Evolutionary conservation across 305 asterid genomes (phyloP).

Genomic region (Salvia sclarea): DNA sequence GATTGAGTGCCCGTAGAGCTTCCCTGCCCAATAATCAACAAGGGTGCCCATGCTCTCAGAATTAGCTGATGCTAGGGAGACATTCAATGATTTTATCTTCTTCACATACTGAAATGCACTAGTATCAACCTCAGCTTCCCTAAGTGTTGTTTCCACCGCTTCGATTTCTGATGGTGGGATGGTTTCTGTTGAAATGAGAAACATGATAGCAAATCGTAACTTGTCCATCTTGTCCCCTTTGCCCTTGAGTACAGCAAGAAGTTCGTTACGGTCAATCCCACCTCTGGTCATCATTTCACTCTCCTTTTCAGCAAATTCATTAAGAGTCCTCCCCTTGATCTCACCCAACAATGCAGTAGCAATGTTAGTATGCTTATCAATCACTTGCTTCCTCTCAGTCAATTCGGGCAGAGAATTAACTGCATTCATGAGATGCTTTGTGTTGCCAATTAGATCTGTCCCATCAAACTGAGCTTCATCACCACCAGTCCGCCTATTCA

Average conservation of each 20-base stretch:
- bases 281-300: conserved; percentile 83
- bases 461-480: conserved; percentile 82
- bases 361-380: conserved; percentile 86
- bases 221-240: conserved; percentile 75
- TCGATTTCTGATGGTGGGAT: conserved; percentile 67
- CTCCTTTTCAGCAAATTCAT: conserved; percentile 78
- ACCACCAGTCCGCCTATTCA: conserved; percentile 79
- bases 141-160: conserved; percentile 65
- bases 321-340: conserved; percentile 81
- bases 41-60: conserved; percentile 84
- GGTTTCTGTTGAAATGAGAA: conserved; percentile 68
- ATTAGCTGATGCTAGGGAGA: conserved; percentile 75
- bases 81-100: conserved; percentile 74
- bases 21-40: conserved; percentile 89
- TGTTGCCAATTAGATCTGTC: conserved; percentile 75
- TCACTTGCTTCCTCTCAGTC: conserved; percentile 84
- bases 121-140: conserved; percentile 75
- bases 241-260: conserved; percentile 68
- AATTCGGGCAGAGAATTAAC: conserved; percentile 87
- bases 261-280: conserved; percentile 71
- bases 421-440: conserved; percentile 88
- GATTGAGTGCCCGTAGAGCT: conserved; percentile 76
- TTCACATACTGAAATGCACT: conserved; percentile 79
- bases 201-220: conserved; percentile 76
- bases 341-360: conserved; percentile 85